Conservation (phyloP, 129 eudicot genomes). For the Flaveria robusta region DNA sequence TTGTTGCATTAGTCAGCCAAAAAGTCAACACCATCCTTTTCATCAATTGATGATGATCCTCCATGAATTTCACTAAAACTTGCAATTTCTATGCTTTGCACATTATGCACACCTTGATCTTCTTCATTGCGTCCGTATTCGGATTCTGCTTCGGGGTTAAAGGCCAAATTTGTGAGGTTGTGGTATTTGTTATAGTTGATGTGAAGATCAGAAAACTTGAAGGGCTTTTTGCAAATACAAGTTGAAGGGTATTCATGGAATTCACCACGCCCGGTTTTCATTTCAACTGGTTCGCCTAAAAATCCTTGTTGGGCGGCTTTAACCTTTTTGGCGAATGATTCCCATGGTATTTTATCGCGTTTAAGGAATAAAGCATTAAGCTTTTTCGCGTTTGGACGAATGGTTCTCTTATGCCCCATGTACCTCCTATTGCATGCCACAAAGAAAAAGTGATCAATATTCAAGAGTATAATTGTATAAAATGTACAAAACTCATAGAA, state of each 20-base stretch:
- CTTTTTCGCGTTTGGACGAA: conserved; percentile 86
- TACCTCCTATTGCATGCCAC: conserved; percentile 71
- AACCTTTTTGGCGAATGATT: conserved; percentile 78
- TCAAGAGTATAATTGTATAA: background rate
- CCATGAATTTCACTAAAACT: conserved; percentile 12
- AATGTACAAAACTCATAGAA: background rate
- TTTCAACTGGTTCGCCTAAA: conserved; percentile 94
- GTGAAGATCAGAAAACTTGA: conserved; percentile 27
- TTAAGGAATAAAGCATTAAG: conserved; percentile 67
- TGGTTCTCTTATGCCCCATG: conserved; percentile 93
- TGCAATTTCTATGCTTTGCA: conserved; percentile 23
- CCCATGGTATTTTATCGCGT: conserved; percentile 76
- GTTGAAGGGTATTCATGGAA: conserved; percentile 87
- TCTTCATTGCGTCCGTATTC: conserved; percentile 33
- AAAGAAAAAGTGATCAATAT: conserved; percentile 20
- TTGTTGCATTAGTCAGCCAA: conserved; percentile 47
- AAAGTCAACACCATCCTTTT: conserved; percentile 39
- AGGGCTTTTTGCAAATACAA: conserved; percentile 77
- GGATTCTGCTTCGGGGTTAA: conserved; percentile 35
- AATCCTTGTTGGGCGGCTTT: conserved; percentile 94
- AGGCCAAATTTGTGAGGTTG: conserved; percentile 19
- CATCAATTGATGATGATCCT: conserved; percentile 27
- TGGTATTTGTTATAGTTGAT: conserved; percentile 24
- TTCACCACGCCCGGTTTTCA: conserved; percentile 83
- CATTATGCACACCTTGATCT: conserved; percentile 36